Base-by-base conservation (phyloP, 257 asterid genomes). In the Cruciata laevipes region DNA sequence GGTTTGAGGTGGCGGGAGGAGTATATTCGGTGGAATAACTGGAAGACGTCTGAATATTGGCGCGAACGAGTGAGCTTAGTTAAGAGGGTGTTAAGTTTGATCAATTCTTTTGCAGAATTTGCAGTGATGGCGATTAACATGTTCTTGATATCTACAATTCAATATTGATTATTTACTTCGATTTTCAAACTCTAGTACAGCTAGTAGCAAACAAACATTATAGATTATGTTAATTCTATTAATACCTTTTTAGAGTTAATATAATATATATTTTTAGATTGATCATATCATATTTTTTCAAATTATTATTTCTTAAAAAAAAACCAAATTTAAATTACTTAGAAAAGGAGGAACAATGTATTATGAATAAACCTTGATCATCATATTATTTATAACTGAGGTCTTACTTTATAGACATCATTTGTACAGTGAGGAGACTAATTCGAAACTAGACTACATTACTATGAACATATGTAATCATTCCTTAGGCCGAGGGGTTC, bases 1-100 rank as follows among this genome's bases (percentile, higher is more conserved):
- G 98, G 96, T 77, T 69, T 76, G 35, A 83, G 76, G 57, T 51
- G 75, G 80, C 52, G 71, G 76, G 85, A 85, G 9, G 94, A 87
- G 53, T 81, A 89, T 18, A 84, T 77, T 67, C 74, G 79, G 33
- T 47, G 73, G 84, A 87, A 87, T 63, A 87, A 85, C 33, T 31
- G 65, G 74, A 92, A 85, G 69, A 89, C 78, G 8, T 81, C 73
- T 0, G 66, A 67, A 78, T 64, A 86, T 53, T 74, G 82, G 24
- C 71, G 78, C 71, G 78, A 76, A 32, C 74, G 78, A 68, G 75
- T 77, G 63, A 83, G 83, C 74, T 79, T 64, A 47, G 76, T 81
- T 17, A 91, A 81, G 66, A 52, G 78, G 71, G 85, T 69, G 69
- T 91, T 91, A 78, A 89, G 76, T 72, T 77, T 76, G 76, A 85